phyloP scores from a whole-genome alignment of 495 filamentous ascomycete species.

The Podospora fimiseda region DNA sequence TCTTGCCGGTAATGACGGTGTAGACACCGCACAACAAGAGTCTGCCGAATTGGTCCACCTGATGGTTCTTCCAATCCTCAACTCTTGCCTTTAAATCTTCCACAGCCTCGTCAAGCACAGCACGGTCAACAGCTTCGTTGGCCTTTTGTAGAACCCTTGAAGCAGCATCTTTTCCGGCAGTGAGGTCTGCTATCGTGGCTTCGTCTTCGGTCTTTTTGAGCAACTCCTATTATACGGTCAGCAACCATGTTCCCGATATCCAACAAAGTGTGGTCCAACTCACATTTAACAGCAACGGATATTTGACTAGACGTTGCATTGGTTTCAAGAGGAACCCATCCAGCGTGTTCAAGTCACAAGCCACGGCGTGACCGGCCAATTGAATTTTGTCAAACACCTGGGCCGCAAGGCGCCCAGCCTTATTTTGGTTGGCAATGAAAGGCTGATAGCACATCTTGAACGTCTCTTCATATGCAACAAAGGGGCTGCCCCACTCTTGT shows the following conservation, averaged over 20 bases:
- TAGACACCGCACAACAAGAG: conserved; percentile 88
- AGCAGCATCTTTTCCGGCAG: conserved; percentile 65
- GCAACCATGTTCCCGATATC: not conserved
- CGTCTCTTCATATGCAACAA: conserved; percentile 65
- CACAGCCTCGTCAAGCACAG: conserved; percentile 71
- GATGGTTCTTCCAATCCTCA: conserved; percentile 95
- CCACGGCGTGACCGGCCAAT: conserved; percentile 47
- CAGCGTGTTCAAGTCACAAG: conserved; percentile 56
- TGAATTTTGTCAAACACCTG: conserved; percentile 57
- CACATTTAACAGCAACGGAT: conserved; percentile 84
- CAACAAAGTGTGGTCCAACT: conserved; percentile 27
- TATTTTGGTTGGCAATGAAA: conserved; percentile 88
- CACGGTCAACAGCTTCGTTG: conserved; percentile 83
- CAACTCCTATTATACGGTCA: conserved; percentile 57
- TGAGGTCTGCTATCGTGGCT: conserved; percentile 60
- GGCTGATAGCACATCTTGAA: conserved; percentile 84
- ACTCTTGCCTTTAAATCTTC: conserved; percentile 76
- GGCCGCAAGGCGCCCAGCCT: conserved; percentile 56
- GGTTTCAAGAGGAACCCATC: conserved; percentile 93
- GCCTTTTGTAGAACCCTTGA: conserved; percentile 71
- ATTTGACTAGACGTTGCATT: conserved; percentile 91
- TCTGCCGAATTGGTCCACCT: conserved; percentile 82
- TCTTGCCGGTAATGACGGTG: conserved; percentile 78
- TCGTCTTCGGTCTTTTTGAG: conserved; percentile 74
- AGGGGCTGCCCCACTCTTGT: conserved; percentile 89